Base-by-base conservation (phyloP, 148 eudicot species). In the Pharnaceum exiguum region DNA sequence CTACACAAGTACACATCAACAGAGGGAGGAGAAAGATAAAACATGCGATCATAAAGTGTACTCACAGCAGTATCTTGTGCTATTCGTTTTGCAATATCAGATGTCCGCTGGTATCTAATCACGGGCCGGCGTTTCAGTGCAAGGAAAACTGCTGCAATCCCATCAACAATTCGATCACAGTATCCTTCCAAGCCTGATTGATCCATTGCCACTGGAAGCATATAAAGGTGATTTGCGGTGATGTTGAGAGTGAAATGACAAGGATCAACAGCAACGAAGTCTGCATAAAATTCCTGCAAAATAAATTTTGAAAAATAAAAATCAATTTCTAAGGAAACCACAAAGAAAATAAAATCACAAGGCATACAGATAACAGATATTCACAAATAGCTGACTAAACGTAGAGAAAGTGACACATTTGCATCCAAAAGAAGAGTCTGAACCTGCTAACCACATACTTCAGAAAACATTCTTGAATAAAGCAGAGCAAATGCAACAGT, bases 151-250 rank as follows among this genome's bases (percentile, higher is more conserved):
- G 96, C 87, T 57, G 96, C 79, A 76, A 91, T 77, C 16, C 98
- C 98, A 74, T 91, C 96, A 63, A 91, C 89, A 45, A 77, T 77
- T 74, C 88, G 76, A 56, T 91, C 98, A 74, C 90, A 85, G 59
- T 77, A 91, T 31, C 74, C 72, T 66, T 85, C 94, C 76, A 91
- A 54, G 63, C 44, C 58, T 60, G 90, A 74, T 62, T 85, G 89
- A 71, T 91, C 97, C 57, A 87, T 72, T 8, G 82, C 95, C 28
- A 90, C 98, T 35, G 96, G 98, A 67, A 91, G 82, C 98, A 91
- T 87, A 67, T 91, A 91, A 67, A 91, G 76, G 57, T 82, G 79
- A 62, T 84, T 91, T 47, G 96, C 71, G 49, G 81, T 66, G 46
- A 77, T 77, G 62, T 91, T 91, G 46, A 91, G 67, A 35, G 82